These are phyloP conservation scores for Aspergillus flavus DNA, from an alignment of 2,329 filamentous ascomycete species.

Conservation along the genomic window DNA sequence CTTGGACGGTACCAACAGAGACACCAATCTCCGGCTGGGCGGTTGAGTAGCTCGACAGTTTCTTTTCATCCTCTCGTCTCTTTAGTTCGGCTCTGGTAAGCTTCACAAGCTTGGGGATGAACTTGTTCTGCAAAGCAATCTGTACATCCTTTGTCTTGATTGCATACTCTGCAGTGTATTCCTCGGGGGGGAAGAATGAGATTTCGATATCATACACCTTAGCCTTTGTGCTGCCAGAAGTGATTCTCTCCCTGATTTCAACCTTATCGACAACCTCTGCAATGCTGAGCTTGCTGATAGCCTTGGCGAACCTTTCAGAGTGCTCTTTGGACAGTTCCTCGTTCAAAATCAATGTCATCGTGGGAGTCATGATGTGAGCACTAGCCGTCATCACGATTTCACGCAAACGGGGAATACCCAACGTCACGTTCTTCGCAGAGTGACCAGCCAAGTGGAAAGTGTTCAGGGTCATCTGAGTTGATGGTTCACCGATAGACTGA, in stretches of 20 bases:
- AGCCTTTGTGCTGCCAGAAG: conserved; percentile 69
- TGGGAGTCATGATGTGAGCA: conserved; percentile 82
- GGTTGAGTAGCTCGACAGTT: conserved; percentile 59
- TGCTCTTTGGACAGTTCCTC: conserved; percentile 69
- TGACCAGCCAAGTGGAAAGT: conserved; percentile 99
- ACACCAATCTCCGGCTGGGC: conserved; percentile 77
- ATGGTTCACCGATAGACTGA: conserved; percentile 95
- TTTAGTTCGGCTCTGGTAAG: conserved; percentile 75
- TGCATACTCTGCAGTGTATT: conserved; percentile 84
- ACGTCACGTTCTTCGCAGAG: conserved; percentile 96
- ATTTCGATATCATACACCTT: conserved; percentile 85
- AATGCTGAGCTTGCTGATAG: conserved; percentile 82
- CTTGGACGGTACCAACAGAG: conserved; percentile 59
- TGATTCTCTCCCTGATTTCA: conserved; percentile 76
- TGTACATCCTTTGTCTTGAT: conserved; percentile 79
- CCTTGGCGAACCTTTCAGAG: conserved; percentile 82
- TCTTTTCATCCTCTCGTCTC: conserved; percentile 69
- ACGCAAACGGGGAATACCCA: conserved; percentile 94
- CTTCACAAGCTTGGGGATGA: conserved; percentile 71
- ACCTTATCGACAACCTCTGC: conserved; percentile 82
- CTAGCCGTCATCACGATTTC: conserved; percentile 99
- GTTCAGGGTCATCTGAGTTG: conserved; percentile 98
- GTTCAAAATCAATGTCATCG: conserved; percentile 71
- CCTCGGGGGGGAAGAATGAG: conserved; percentile 78
- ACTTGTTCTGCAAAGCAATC: conserved; percentile 75